Evolutionary conservation across 306 rosid species (phyloP), one percentile per base, ranked within the genome.

Genomic region (Prunus mongolica): DNA sequence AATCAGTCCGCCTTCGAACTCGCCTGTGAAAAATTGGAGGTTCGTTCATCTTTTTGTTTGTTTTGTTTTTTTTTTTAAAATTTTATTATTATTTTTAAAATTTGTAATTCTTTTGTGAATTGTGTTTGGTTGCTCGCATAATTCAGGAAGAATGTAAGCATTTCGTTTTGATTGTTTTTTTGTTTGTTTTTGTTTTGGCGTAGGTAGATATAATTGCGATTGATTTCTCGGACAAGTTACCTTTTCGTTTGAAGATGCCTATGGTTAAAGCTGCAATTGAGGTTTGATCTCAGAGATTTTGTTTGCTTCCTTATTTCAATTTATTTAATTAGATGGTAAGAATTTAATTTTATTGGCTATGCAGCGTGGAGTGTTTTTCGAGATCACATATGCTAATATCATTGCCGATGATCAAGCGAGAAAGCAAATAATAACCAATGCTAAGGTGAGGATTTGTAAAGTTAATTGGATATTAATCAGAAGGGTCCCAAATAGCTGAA

Each of bases 331-430:
- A 22, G 20, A 58, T 60, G 52, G 4, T 62, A 20, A 67, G 54
- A 20, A 47, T 54, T 49, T 69, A 46, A 65, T 20, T 79, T 76
- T 74, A 67, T 55, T 80, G 69, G 41, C 62, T 61, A 19, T 60
- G 64, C 96, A 95, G 96, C 88, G 98, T 20, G 96, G 95, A 46
- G 81, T 92, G 78, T 87, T 74, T 84, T 95, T 95, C 58, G 99
- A 95, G 82, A 82, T 95, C 28, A 74, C 86, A 16, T 90, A 95
- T 47, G 83, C 88, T 20, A 79, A 79, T 81, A 73, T 92, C 71
- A 72, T 91, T 68, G 47, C 76, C 1, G 91, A 91, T 77, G 57
- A 75, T 44, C 93, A 88, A 38, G 52, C 72, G 15, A 88, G 97
- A 89, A 86, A 89, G 82, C 96, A 87, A 81, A 67, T 89, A 75